Evolutionary conservation across 192 early-diverging fungal species (phyloP), one percentile per base, ranked within the genome.

Genomic region (Coemansia sp.): DNA sequence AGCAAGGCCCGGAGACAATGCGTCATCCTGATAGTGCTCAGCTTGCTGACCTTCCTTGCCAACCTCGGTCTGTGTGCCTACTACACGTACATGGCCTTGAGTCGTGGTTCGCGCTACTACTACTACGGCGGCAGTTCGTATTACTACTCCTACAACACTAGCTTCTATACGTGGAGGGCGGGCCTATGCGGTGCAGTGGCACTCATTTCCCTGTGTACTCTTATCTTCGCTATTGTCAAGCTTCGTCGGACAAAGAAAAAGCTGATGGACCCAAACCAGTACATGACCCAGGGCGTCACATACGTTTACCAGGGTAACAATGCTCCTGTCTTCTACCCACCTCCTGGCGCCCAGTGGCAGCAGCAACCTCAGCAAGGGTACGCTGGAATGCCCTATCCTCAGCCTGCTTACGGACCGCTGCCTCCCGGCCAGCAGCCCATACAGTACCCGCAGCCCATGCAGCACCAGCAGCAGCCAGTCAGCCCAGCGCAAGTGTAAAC

Each of bases 401-500:
- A 55, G 52, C 28, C 52, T n/a, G 52, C 25, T 13, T 55, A 55
- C 14, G 26, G 52, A 26, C 14, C 52, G 14, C 52, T 26, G 3
- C 52, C 52, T 33, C 52, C 52, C 52, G 52, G 52, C 21, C 52
- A 55, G 28, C 52, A 55, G 52, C 52, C 52, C 5, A 26, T 11
- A 14, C 52, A 28, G 52, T 28, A 6, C 26, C 52, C 26, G 25
- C 52, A 55, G 52, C 52, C 43, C 18, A 45, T n/a, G 52, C 48
- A 52, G 48, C 21, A 25, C 21, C 47, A 28, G 48, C 52, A 4
- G 48, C 48, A 25, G 2, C 52, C 13, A 2, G 52, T 7, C 6
- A 55, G 16, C 52, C 13, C 52, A 14, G 14, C 52, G 52, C 52
- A 55, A 6, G 21, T 55, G 6, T 55, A 55, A 28, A 28, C 26